A percentile compares a stretch with the other conserved stretches of the same genome.
These are phyloP conservation scores for Eimeria necatrix DNA, from an alignment of 169 alveolate species.

Conservation along the genomic window DNA sequence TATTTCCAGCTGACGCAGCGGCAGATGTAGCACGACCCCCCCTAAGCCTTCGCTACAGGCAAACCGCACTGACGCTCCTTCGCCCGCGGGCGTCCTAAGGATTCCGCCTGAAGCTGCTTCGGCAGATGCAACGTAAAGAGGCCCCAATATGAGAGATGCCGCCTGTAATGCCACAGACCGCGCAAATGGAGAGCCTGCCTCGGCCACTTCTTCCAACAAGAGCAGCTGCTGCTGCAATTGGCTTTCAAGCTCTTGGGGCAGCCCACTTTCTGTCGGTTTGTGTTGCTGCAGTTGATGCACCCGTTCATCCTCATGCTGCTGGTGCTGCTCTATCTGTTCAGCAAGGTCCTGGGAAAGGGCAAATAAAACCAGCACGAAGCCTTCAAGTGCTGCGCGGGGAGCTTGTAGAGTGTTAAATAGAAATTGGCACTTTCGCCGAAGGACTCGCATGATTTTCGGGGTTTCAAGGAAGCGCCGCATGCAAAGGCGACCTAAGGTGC, in stretches of 20 bases:
- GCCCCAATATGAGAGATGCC: conserved; percentile 37
- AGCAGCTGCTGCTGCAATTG: conserved; percentile 66
- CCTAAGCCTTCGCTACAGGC: conserved; percentile 60
- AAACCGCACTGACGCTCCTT: neutral
- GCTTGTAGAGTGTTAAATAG: conserved; percentile 21
- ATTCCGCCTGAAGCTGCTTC: neutral
- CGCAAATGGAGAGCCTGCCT: conserved; percentile 50
- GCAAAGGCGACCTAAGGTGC: conserved; percentile 66
- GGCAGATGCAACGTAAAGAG: neutral
- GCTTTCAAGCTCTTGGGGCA: conserved; percentile 14
- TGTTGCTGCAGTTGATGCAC: conserved; percentile 1
- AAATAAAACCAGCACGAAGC: neutral
- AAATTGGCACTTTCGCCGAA: conserved; percentile 44
- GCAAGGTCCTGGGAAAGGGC: conserved; percentile 58
- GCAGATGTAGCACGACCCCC: conserved; percentile 26
- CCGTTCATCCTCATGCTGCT: conserved; percentile 2
- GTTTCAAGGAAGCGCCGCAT: conserved; percentile 42
- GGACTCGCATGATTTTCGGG: conserved; percentile 28
- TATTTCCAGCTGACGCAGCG: conserved; percentile 18
- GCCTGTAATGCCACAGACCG: conserved; percentile 26
- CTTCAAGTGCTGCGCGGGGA: conserved; percentile 21
- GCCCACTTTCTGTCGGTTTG: conserved; percentile 36
- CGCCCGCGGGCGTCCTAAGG: conserved; percentile 34
- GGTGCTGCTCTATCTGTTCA: conserved; percentile 17
- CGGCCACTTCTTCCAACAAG: conserved; percentile 5